Base-by-base conservation (phyloP, 2,329 filamentous ascomycete genomes). In the Septoria petroselini region DNA sequence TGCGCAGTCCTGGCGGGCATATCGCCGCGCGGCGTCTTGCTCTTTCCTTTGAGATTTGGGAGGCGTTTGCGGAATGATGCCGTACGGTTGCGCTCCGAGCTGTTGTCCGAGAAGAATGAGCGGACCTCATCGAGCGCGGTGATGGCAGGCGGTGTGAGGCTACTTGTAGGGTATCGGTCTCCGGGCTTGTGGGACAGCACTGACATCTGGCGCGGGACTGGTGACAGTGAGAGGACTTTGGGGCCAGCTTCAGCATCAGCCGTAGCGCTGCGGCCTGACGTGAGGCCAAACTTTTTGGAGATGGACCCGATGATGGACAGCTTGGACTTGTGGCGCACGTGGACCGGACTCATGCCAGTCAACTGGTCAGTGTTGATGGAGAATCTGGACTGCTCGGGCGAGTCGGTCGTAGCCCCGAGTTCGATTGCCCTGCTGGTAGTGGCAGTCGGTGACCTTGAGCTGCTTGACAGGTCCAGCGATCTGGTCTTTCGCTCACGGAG, bases 101-200 rank as follows among this genome's bases (percentile, higher is more conserved):
- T 69, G 55, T 71, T 65, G 53, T 72, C 70, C 7, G 68, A 71
- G 60, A 72, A 73, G 64, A 70, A 72, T 45, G 68, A 71, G 29
- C 68, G 65, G 14, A 70, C 65, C 54, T 73, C 70, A 46, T 71
- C 69, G 17, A 73, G 59, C 43, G 71, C 67, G 48, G 68, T 60
- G 48, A 62, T 62, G 25, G 66, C 62, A 8, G 74, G 74, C 35
- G 73, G 70, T 14, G 67, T 70, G 25, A 76, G 63, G 39, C 69
- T 69, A 43, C 71, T 73, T 7, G 71, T 74, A 19, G 74, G 74
- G 57, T 77, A 77, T 19, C 74, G 71, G 50, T 76, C 74, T 33
- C 74, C 74, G 21, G 69, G 68, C 42, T 67, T 68, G 59, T 68
- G 65, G 3, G 63, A 55, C 12, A 41, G 31, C 17, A 50, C 51